Evolutionary conservation across 306 rosid genomes (phyloP), one percentile per base, ranked within the genome.

Genomic region (Arachis stenosperma): DNA sequence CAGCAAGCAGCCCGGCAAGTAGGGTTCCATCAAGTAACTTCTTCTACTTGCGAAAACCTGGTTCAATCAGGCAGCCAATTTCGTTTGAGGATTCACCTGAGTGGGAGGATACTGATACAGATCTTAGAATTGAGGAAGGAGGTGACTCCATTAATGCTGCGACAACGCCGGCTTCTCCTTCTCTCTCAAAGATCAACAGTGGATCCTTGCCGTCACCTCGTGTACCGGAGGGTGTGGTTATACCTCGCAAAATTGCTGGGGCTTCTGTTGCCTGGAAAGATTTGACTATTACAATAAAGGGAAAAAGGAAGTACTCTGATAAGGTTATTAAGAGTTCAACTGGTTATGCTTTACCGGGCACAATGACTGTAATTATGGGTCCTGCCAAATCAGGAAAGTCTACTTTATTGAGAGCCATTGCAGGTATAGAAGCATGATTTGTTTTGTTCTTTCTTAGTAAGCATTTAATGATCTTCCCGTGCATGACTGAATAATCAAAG

Each of bases 41-140:
- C 79, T 95, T 91, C 83, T 95, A 95, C 82, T 82, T 95, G 70
- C 96, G 96, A 10, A 95, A 95, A 79, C 97, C 98, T 5, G 99
- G 99, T 67, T 90, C 98, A 5, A 86, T 90, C 47, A 87, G 97
- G 82, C 98, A 95, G 69, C 98, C 99, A 5, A 95, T 95, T 77
- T 95, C 99, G 2, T 95, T 95, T 46, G 99, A 95, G 83, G 99
- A 95, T 83, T 95, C 99, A 46, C 99, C 99, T 2, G 98, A 91
- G 68, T 95, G 99, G 99, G 99, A 86, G 36, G 99, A 95, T 70
- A 92, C 96, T 14, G 93, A 95, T 67, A 13, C 86, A 10, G 92
- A 87, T 62, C 87, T 82, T 60, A 87, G 92, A 81, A 82, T 88
- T 69, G 99, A 91, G 29, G 97, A 90, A 69, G 98, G 97, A 77